Evolutionary conservation across 495 filamentous ascomycete genomes (phyloP).

Genomic region (Aspergillus sclerotiicarbonarius): DNA sequence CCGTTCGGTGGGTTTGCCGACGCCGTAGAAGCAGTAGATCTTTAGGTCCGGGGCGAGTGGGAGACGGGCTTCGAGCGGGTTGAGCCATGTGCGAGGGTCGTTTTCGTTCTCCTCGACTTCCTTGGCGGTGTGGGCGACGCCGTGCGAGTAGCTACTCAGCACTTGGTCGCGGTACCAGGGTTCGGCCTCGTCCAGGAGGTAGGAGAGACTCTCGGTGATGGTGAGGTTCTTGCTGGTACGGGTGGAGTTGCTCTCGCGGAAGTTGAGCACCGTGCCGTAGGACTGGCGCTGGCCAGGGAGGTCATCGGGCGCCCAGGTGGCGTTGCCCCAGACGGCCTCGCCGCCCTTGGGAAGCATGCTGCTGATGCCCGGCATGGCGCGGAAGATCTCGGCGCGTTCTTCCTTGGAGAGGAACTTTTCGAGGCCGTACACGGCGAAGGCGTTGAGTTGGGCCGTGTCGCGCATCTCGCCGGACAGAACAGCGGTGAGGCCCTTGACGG

Average conservation of each 20-base stretch:
- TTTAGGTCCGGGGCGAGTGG: slow-evolving; percentile 88
- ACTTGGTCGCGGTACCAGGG: slow-evolving; percentile 80
- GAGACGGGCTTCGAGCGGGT: slow-evolving; percentile 87
- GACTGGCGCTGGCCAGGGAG: slow-evolving; percentile 63
- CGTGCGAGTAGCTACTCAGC: slow-evolving; percentile 74
- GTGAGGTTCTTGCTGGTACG: slow-evolving; percentile 73
- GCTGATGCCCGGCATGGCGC: slow-evolving; percentile 93
- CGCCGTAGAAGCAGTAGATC: slow-evolving; percentile 96
- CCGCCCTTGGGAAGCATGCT: slow-evolving; percentile 98
- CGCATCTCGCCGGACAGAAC: slow-evolving; percentile 96
- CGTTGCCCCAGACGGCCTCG: slow-evolving; percentile 89
- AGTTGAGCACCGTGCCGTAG: slow-evolving; percentile 83
- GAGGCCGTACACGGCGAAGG: slow-evolving; percentile 95
- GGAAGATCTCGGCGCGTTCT: slow-evolving; percentile 90
- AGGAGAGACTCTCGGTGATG: slow-evolving; percentile 69
- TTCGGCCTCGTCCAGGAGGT: slow-evolving; percentile 74
- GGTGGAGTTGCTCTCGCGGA: slow-evolving; percentile 67
- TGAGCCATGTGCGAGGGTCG: slow-evolving; percentile 84
- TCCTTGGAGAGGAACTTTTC: slow-evolving; percentile 91
- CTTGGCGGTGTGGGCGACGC: slow-evolving; percentile 74
- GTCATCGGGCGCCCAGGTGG: slow-evolving; percentile 89
- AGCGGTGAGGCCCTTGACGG: slow-evolving; percentile 86
- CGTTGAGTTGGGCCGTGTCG: slow-evolving; percentile 93
- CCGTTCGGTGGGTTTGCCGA: slow-evolving; percentile 87
- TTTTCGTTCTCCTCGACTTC: slow-evolving; percentile 87